These are phyloP conservation scores for Monascus purpureus DNA, from an alignment of 495 filamentous ascomycete species.

Conservation along the genomic window DNA sequence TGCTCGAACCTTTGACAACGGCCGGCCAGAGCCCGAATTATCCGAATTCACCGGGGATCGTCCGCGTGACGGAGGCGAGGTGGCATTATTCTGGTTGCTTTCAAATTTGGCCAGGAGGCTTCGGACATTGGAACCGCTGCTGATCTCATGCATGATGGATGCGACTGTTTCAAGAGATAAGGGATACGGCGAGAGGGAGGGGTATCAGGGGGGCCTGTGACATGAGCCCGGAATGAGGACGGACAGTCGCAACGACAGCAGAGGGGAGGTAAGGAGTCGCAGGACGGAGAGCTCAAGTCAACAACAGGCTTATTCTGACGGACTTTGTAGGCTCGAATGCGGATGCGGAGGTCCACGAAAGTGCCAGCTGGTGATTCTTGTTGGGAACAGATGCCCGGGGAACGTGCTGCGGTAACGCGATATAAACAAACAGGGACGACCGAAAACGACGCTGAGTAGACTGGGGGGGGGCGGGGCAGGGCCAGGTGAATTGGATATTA, in stretches of 20 bases:
- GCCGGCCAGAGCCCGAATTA: conserved; percentile 35
- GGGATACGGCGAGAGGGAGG: conserved; percentile 4
- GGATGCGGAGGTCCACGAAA: too few relatives aligned
- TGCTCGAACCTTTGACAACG: conserved; percentile 65
- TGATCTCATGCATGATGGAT: conserved; percentile 32
- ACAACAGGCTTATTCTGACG: too few relatives aligned
- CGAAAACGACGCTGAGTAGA: background rate
- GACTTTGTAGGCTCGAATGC: too few relatives aligned
- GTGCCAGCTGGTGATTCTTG: background rate
- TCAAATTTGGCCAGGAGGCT: conserved; percentile 87
- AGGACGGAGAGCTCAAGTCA: too few relatives aligned
- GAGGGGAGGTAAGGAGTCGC: too few relatives aligned
- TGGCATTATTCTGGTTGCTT: conserved; percentile 39
- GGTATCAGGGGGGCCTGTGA: conserved; percentile 3
- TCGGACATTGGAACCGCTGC: conserved; percentile 41
- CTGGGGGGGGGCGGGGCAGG: background rate
- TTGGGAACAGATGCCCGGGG: background rate
- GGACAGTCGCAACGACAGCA: background rate
- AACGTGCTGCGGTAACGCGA: conserved; percentile 7
- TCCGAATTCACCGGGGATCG: conserved; percentile 49
- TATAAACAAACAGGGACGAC: conserved; percentile 7
- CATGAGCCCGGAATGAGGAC: background rate
- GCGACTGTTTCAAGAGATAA: background rate
- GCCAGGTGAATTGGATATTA: too few relatives aligned
- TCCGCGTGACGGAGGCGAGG: conserved; percentile 57